Base-by-base conservation (phyloP, 176 grass and related monocot species). In the Musa beccarii region DNA sequence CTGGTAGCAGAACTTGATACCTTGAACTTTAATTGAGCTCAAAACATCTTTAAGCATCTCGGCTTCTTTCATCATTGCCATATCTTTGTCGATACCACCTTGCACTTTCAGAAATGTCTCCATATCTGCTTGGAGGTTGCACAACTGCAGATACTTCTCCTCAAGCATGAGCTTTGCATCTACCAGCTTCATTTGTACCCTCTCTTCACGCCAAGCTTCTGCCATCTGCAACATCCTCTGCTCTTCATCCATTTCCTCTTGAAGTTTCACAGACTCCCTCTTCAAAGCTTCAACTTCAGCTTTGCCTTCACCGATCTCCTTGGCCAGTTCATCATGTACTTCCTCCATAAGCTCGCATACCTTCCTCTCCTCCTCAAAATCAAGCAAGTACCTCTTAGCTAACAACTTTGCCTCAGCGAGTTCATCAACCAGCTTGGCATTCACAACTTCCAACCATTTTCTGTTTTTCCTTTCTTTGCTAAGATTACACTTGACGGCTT, bases 201-300 rank as follows among this genome's bases (percentile, higher is more conserved):
- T 89, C 68, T 98, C 95, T 82, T 98, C 95, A 11, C 95, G 86
- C 95, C 95, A 98, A 76, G 90, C 90, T 78, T 98, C 95, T 43
- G 95, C 95, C 84, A 98, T 93, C 79, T 93, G 95, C 68, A 98
- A 72, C 95, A 98, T 98, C 78, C 79, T 88, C 72, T 76, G 86
- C 81, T 93, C 95, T 75, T 98, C 90, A 76, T 93, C 90, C 59
- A 93, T 79, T 52, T 93, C 90, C 66, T 91, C 90, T 79, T 80
- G 85, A 53, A 98, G 73, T 75, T 76, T 93, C 75, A 89, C 70
- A 1, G 82, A 87, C 78, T 89, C 90, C 55, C 72, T 87, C 83
- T 91, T 93, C 64, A 93, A 24, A 69, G 83, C 77, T 79, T 98
- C 95, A 19, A 91, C 83, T 64, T 89, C 88, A 54, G 87, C 95